These are phyloP conservation scores for Dioscorea cayenensis DNA, from an alignment of 116 monocot species.

Conservation along the genomic window DNA sequence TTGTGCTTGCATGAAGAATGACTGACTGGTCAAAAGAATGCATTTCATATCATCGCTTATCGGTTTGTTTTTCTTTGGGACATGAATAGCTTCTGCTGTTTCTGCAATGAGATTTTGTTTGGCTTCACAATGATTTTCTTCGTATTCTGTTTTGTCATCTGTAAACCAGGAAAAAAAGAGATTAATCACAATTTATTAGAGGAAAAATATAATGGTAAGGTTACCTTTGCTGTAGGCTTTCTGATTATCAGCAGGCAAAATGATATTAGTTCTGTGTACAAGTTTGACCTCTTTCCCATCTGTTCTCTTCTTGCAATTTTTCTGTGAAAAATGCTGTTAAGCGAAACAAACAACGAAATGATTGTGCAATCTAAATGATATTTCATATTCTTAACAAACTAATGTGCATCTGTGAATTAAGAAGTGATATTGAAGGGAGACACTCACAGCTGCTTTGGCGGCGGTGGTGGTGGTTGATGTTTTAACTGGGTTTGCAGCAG, in stretches of 20 bases:
- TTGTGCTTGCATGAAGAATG: conserved; percentile 24
- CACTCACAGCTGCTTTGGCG: conserved; percentile 7
- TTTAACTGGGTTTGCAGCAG: conserved; percentile 16
- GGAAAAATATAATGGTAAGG: too few species aligned
- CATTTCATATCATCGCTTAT: conserved; percentile 3
- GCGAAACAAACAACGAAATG: background rate
- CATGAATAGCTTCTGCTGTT: conserved; percentile 9
- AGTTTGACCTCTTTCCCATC: background rate
- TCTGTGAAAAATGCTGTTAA: background rate
- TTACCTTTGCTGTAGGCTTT: conserved; percentile 25
- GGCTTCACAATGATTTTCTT: conserved; percentile 16
- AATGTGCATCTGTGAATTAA: too few species aligned
- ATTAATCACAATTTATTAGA: too few species aligned
- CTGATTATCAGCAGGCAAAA: conserved; percentile 2
- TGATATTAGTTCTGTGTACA: background rate
- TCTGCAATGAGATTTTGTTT: conserved; percentile 11
- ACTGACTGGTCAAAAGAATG: conserved; percentile 30
- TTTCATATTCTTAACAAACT: too few species aligned
- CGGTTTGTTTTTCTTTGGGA: conserved; percentile 1
- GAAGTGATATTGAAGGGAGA: background rate
- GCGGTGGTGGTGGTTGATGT: background rate
- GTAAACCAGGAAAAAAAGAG: background rate
- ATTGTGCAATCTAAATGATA: too few species aligned
- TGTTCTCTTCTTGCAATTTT: conserved; percentile 1
- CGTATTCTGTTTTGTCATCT: conserved; percentile 7